Conservation (phyloP, 2,329 filamentous ascomycete genomes). For the Paramyrothecium roridum region DNA sequence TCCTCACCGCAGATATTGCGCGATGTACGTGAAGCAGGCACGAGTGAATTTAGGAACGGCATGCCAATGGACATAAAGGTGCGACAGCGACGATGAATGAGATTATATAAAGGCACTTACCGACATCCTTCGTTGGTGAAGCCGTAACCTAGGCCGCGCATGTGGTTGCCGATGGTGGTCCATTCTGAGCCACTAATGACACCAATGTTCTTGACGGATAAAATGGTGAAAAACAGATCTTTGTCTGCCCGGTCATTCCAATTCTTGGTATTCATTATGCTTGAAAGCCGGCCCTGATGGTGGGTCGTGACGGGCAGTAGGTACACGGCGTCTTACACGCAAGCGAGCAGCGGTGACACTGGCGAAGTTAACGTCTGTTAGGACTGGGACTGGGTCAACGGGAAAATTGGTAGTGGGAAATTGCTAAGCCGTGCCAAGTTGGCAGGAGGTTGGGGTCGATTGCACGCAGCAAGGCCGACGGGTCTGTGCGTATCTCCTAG, state of each 20-base stretch:
- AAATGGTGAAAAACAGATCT: slow-evolving; percentile 61
- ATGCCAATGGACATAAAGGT: not conserved
- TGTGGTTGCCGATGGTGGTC: slow-evolving; percentile 59
- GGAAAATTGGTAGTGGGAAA: slow-evolving; percentile 41
- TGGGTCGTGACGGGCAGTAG: slow-evolving; percentile 11
- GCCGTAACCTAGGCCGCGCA: slow-evolving; percentile 57
- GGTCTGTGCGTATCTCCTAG: slow-evolving; percentile 22
- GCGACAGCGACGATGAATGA: not conserved
- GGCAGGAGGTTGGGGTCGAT: slow-evolving; percentile 15
- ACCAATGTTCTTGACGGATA: slow-evolving; percentile 61
- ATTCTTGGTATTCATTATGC: slow-evolving; percentile 52
- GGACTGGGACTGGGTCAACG: slow-evolving; percentile 20
- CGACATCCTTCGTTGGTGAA: slow-evolving; percentile 64
- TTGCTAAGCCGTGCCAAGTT: slow-evolving; percentile 20
- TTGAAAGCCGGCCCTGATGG: slow-evolving; percentile 7
- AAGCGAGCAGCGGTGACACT: slow-evolving; percentile 15
- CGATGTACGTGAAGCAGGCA: not conserved
- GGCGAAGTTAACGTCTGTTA: slow-evolving; percentile 31
- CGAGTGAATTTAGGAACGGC: not conserved
- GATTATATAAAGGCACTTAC: slow-evolving; percentile 37
- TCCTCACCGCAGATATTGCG: no score
- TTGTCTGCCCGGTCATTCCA: slow-evolving; percentile 61
- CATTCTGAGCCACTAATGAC: slow-evolving; percentile 62
- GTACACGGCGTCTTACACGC: slow-evolving; percentile 10
- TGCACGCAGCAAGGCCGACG: no score